These are phyloP conservation scores for Arthonia radiata DNA, from an alignment of 495 filamentous ascomycete species.

Conservation along the genomic window DNA sequence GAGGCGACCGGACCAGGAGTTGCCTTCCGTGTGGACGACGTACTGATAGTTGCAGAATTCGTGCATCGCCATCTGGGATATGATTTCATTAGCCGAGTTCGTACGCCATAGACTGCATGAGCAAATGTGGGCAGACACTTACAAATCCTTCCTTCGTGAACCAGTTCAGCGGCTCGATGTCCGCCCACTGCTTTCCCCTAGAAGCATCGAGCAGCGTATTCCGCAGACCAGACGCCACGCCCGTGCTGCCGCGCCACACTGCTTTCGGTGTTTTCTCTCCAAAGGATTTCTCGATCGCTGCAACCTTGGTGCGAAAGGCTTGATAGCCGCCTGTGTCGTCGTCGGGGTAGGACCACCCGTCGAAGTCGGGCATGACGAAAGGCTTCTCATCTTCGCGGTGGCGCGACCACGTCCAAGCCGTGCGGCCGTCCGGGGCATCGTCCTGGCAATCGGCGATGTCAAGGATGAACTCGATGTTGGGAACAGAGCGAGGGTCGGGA, in stretches of 20 bases:
- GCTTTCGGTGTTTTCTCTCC: constrained; percentile 35
- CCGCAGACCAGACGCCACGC: constrained; percentile 18
- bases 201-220: constrained; percentile 21
- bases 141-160: constrained; percentile 5
- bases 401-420: constrained; percentile 28
- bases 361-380: constrained; percentile 63
- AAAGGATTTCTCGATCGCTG: constrained; percentile 6
- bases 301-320: constrained; percentile 23
- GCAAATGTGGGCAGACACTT: no score
- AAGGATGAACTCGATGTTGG: constrained; percentile 39
- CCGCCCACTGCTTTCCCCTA: constrained; percentile 23
- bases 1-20: constrained; percentile 28
- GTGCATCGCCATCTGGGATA: constrained; percentile 22
- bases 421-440: no score
- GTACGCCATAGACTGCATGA: no score
- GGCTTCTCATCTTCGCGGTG: constrained; percentile 16
- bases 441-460: constrained; percentile 27
- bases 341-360: constrained; percentile 50
- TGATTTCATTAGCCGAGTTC: constrained; percentile 9
- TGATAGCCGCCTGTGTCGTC: constrained; percentile 31
- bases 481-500: constrained; percentile 17
- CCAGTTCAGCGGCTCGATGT: constrained; percentile 26
- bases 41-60: constrained; percentile 39
- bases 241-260: constrained; percentile 38
- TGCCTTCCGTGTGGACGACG: constrained; percentile 31